phyloP scores from a whole-genome alignment of 1,284 basidiomycete species.

The Rhodotorula sp. region DNA sequence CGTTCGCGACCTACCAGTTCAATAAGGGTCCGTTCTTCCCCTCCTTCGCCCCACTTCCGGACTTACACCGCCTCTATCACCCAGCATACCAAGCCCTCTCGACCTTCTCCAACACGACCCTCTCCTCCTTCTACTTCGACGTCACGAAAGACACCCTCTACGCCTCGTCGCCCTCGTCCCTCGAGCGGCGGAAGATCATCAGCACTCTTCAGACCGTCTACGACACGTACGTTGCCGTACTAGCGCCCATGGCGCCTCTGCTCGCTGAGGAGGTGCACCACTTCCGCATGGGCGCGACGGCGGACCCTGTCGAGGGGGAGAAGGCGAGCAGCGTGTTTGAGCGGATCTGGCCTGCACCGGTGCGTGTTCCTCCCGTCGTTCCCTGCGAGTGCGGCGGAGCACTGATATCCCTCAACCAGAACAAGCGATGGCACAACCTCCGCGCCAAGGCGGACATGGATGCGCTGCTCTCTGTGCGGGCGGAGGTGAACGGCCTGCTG shows the following conservation, averaged over 20 bases:
- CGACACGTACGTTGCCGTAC: constrained; percentile 66
- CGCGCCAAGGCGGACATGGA: constrained; percentile 63
- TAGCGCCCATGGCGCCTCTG: constrained; percentile 88
- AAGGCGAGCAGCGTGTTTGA: constrained; percentile 62
- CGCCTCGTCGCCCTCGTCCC: constrained; percentile 62
- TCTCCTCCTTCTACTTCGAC: constrained; percentile 79
- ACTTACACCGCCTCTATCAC: background rate
- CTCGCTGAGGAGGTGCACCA: constrained; percentile 87
- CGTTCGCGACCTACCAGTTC: constrained; percentile 78
- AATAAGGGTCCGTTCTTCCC: constrained; percentile 66
- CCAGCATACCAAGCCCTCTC: constrained; percentile 55
- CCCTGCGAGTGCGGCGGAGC: no score
- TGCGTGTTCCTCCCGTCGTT: constrained; percentile 40
- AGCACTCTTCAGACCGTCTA: constrained; percentile 73
- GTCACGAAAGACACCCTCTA: constrained; percentile 90
- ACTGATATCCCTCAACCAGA: background rate
- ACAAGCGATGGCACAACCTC: constrained; percentile 53
- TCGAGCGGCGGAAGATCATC: constrained; percentile 65
- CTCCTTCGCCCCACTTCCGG: background rate
- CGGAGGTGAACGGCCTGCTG: constrained; percentile 62
- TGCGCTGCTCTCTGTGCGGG: constrained; percentile 61
- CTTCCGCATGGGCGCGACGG: constrained; percentile 44
- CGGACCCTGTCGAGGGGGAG: constrained; percentile 40
- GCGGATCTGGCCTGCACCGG: constrained; percentile 61
- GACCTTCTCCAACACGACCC: constrained; percentile 55